These are phyloP conservation scores for Erucastrum elatum DNA, from an alignment of 345 rosid species.

Conservation along the genomic window DNA sequence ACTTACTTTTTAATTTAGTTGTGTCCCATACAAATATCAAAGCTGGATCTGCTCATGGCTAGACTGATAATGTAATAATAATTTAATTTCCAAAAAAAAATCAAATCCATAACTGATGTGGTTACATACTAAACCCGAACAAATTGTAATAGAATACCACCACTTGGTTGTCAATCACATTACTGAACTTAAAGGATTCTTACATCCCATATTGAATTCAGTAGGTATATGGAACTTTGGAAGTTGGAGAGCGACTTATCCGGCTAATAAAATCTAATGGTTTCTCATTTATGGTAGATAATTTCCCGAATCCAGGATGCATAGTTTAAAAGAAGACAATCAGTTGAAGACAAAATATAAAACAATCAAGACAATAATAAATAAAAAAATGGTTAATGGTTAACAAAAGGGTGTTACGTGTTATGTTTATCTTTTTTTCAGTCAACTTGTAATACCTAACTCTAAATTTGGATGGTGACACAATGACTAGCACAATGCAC, in stretches of 20 bases:
- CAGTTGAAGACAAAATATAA: not conserved
- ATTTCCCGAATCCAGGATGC: slow-evolving; percentile 11
- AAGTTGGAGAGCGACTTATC: slow-evolving; percentile 33
- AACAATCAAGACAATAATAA: not conserved
- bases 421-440: not conserved
- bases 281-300: not conserved
- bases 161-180: not conserved
- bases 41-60: too few species aligned
- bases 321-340: not conserved
- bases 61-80: too few species aligned
- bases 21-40: too few species aligned
- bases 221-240: slow-evolving; percentile 21
- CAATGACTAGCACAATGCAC: not conserved
- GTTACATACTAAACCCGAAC: too few species aligned
- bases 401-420: not conserved
- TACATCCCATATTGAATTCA: slow-evolving; percentile 9
- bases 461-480: not conserved
- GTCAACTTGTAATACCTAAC: not conserved
- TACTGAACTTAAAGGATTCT: not conserved
- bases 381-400: not conserved
- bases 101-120: too few species aligned
- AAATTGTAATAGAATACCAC: too few species aligned
- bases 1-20: too few species aligned
- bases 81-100: too few species aligned
- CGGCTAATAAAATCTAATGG: slow-evolving; percentile 18